Evolutionary conservation across 148 eudicot genomes (phyloP), one percentile per base, ranked within the genome.

Genomic region (Vaccinium vitisidaea): DNA sequence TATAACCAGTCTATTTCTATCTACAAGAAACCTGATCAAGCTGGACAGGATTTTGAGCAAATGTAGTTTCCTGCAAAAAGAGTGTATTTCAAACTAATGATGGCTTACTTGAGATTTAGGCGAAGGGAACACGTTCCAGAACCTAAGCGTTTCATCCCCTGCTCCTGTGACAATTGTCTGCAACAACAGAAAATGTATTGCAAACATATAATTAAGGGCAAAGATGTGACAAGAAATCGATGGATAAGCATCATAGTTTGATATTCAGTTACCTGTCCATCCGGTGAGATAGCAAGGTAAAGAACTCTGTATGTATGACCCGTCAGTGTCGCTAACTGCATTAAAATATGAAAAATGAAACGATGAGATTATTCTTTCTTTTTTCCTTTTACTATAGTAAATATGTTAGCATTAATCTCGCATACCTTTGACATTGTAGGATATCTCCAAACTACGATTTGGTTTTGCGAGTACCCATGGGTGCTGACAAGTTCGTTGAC

Each of bases 141-240:
- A 95, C 87, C 98, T 86, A 25, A 95, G 98, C 55, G 98, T 94
- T 90, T 95, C 98, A 89, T 95, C 98, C 84, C 98, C 98, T 8
- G 98, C 98, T 84, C 98, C 98, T 7, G 98, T 96, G 23, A 94
- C 98, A 86, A 96, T 94, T 74, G 98, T 92, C 98, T 96, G 92
- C 89, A 91, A 49, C 74, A 82, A 46, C 58, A 82, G 43, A 63
- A 7, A 58, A 23, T 58, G 85, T 16, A 53, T 61, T 71, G 30
- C 19, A 25, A 10, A 23, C n/a, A 11, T 69, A 15, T 18, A n/a
- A 82, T 52, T 10, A 11, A 48, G 32, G 39, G 6, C n/a, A 75
- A 79, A 52, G 3, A 27, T 1, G 12, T 15, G 30, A 23, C 16
- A 50, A 4, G 55, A 13, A 19, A n/a, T 39, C 2, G 25, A 75